phyloP scores from a whole-genome alignment of 1,139 yeast genomes.

The Yarrowia galli region DNA sequence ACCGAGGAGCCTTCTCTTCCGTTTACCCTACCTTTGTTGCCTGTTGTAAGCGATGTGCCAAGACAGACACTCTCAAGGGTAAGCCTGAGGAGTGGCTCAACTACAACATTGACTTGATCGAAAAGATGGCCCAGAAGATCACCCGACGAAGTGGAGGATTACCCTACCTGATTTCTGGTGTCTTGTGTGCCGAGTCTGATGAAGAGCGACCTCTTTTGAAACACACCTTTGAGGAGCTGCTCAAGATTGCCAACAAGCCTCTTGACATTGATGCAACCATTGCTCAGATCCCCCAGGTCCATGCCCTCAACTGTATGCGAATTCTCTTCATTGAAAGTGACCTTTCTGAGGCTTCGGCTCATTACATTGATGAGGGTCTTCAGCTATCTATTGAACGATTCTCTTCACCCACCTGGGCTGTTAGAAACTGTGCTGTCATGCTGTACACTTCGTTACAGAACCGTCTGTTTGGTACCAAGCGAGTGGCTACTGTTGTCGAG shows the following conservation, averaged over 20 bases:
- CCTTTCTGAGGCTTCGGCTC: constrained; percentile 61
- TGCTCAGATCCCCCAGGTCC: constrained; percentile 86
- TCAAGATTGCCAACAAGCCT: constrained; percentile 61
- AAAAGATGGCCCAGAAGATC: constrained; percentile 67
- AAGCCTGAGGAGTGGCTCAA: constrained; percentile 65
- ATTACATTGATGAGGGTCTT: constrained; percentile 64
- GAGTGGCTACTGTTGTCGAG: constrained; percentile 46
- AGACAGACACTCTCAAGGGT: constrained; percentile 48
- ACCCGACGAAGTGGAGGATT: constrained; percentile 93
- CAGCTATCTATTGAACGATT: constrained; percentile 68
- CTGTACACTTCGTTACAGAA: constrained; percentile 83
- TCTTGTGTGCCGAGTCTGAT: constrained; percentile 63
- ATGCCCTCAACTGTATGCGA: constrained; percentile 85
- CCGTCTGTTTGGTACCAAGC: constrained; percentile 73
- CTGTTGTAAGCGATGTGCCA: constrained; percentile 62
- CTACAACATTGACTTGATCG: constrained; percentile 60
- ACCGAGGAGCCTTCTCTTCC: constrained; percentile 90
- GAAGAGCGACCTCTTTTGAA: constrained; percentile 53
- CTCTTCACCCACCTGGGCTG: constrained; percentile 76
- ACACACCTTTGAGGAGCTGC: constrained; percentile 60
- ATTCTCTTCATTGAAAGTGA: constrained; percentile 75
- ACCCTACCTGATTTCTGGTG: constrained; percentile 78
- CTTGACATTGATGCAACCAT: constrained; percentile 51
- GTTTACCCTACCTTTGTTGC: constrained; percentile 79
- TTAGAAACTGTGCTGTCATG: constrained; percentile 93